A percentile compares a stretch with the other conserved stretches of the same genome.
Conservation (phyloP, 1,284 basidiomycete species). For the Cutaneotrichosporon daszewskae region DNA sequence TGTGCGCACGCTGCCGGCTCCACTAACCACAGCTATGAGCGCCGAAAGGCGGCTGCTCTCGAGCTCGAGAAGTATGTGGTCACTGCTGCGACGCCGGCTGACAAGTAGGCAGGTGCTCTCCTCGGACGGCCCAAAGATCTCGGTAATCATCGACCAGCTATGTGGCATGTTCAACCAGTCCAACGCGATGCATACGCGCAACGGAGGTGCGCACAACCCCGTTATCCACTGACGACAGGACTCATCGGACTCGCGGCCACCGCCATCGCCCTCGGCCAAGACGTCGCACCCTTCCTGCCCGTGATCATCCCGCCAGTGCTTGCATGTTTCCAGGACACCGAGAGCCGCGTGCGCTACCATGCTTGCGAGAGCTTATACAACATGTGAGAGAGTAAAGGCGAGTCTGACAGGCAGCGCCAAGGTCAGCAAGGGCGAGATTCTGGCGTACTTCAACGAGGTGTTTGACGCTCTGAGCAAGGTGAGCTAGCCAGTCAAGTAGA, state of each 20-base stretch:
- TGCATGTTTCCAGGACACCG: constrained; percentile 89
- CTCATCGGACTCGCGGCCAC: constrained; percentile 94
- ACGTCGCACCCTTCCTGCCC: constrained; percentile 88
- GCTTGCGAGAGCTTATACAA: constrained; percentile 98
- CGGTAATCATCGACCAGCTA: constrained; percentile 86
- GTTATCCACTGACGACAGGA: constrained; percentile 17
- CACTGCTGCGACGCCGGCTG: neutral
- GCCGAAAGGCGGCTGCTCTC: constrained; percentile 89
- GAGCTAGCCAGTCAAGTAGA: constrained; percentile 23
- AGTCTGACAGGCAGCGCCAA: constrained; percentile 56
- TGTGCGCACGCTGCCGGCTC: constrained; percentile 21
- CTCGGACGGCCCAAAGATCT: constrained; percentile 74
- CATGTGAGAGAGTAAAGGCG: constrained; percentile 52
- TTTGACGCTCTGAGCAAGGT: constrained; percentile 97
- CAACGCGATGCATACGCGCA: constrained; percentile 80
- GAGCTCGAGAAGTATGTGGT: constrained; percentile 80
- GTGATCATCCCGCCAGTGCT: constrained; percentile 86
- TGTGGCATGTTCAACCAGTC: constrained; percentile 83
- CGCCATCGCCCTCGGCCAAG: constrained; percentile 88
- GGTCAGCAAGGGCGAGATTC: constrained; percentile 93
- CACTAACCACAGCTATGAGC: constrained; percentile 58
- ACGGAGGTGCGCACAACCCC: constrained; percentile 60
- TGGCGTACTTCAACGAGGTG: constrained; percentile 96
- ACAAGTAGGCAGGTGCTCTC: constrained; percentile 67
- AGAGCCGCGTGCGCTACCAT: constrained; percentile 75